These are phyloP conservation scores for Cruciata laevipes DNA, from an alignment of 257 asterid species.

Conservation along the genomic window DNA sequence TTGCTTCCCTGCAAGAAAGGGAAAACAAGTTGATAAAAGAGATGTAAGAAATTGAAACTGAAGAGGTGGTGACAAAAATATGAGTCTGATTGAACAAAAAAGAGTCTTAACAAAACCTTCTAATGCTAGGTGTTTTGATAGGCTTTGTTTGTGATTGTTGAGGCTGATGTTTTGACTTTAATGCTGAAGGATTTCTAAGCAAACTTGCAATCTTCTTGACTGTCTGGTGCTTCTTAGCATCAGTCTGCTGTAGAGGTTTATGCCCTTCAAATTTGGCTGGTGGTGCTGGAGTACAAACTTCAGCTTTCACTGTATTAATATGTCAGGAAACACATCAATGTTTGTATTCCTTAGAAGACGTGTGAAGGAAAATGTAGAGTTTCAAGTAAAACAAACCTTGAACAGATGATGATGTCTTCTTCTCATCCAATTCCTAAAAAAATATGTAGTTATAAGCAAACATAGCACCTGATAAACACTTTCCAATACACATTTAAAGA, in stretches of 20 bases:
- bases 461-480: neutral
- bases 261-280: constrained; percentile 13
- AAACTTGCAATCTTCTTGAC: constrained; percentile 59
- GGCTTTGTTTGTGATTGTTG: constrained; percentile 44
- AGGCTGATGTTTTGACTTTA: constrained; percentile 44
- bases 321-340: neutral
- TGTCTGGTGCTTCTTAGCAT: constrained; percentile 42
- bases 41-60: neutral
- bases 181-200: constrained; percentile 56
- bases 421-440: constrained; percentile 20
- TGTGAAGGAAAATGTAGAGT: neutral
- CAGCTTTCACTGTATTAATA: constrained; percentile 19
- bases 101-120: constrained; percentile 34
- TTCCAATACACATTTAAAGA: neutral
- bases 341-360: neutral
- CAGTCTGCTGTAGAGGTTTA: constrained; percentile 22
- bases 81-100: neutral
- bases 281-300: constrained; percentile 64
- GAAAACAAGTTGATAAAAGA: neutral
- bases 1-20: constrained; percentile 37
- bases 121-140: constrained; percentile 43
- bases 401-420: constrained; percentile 2
- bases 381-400: constrained; percentile 19
- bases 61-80: neutral
- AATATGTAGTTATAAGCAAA: constrained; percentile 15